phyloP scores from a whole-genome alignment of 345 rosid species.

The Triadica sebifera region DNA sequence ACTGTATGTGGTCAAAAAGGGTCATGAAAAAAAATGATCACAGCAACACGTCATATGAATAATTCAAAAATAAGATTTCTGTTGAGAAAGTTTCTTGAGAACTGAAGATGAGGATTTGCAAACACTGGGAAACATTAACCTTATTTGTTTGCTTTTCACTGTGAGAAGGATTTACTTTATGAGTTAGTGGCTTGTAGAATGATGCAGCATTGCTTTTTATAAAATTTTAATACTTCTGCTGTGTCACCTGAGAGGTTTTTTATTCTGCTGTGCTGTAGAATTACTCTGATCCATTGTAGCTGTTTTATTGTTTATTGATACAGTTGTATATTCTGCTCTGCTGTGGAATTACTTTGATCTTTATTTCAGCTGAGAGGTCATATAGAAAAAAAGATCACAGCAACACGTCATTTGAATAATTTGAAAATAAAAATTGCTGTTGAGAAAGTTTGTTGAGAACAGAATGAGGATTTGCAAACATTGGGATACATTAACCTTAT shows the following conservation, averaged over 20 bases:
- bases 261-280: not conserved
- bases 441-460: not conserved
- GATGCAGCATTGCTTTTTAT: not conserved
- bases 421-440: not conserved
- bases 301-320: not conserved
- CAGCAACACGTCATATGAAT: not conserved
- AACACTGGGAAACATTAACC: no score
- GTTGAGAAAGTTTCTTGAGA: not conserved
- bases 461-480: not conserved
- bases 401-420: not conserved
- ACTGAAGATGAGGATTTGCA: not conserved
- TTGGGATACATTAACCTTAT: not conserved
- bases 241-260: not conserved
- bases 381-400: not conserved
- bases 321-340: not conserved
- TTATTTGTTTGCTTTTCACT: not conserved
- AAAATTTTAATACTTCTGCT: not conserved
- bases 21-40: not conserved
- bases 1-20: not conserved
- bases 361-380: not conserved
- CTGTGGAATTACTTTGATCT: not conserved
- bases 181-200: not conserved
- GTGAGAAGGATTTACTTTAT: not conserved
- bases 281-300: not conserved
- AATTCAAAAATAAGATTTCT: not conserved